These are phyloP conservation scores for Tylopilus subfusipes DNA, from an alignment of 768 basidiomycete species.

Conservation along the genomic window DNA sequence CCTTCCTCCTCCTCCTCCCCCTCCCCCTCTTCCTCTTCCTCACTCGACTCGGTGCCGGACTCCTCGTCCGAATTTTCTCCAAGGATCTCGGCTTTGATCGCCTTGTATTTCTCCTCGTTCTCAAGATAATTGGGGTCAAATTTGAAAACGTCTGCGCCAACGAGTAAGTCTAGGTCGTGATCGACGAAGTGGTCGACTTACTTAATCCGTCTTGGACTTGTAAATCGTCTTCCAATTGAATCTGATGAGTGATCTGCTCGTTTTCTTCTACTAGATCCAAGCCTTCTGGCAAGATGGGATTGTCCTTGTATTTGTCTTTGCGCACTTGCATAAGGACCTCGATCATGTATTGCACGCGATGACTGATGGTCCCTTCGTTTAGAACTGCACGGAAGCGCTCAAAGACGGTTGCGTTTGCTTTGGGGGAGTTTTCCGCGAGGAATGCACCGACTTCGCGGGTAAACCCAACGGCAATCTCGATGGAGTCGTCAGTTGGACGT, in stretches of 20 bases:
- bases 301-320: conserved; percentile 99
- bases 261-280: conserved; percentile 97
- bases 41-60: conserved; percentile 60
- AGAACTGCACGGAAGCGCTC: conserved; percentile 96
- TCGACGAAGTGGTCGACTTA: conserved; percentile 40
- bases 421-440: conserved; percentile 88
- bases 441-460: conserved; percentile 97
- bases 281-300: conserved; percentile 90
- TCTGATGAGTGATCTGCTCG: conserved; percentile 94
- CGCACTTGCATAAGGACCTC: conserved; percentile 99
- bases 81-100: conserved; percentile 90
- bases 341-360: conserved; percentile 98
- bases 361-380: conserved; percentile 92
- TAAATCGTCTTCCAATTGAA: conserved; percentile 89
- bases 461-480: conserved; percentile 97
- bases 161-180: conserved; percentile 7
- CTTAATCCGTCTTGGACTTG: conserved; percentile 93
- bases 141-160: conserved; percentile 83
- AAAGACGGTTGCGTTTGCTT: conserved; percentile 91
- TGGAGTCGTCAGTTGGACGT: conserved; percentile 93
- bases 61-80: conserved; percentile 82
- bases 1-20: conserved; percentile 46
- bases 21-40: conserved; percentile 55
- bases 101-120: conserved; percentile 91
- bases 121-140: conserved; percentile 81